Percentiles rank a stretch among this genome's conserved stretches.
Evolutionary conservation across 441 rosid genomes (phyloP).

Genomic region (Croton laevigatus): DNA sequence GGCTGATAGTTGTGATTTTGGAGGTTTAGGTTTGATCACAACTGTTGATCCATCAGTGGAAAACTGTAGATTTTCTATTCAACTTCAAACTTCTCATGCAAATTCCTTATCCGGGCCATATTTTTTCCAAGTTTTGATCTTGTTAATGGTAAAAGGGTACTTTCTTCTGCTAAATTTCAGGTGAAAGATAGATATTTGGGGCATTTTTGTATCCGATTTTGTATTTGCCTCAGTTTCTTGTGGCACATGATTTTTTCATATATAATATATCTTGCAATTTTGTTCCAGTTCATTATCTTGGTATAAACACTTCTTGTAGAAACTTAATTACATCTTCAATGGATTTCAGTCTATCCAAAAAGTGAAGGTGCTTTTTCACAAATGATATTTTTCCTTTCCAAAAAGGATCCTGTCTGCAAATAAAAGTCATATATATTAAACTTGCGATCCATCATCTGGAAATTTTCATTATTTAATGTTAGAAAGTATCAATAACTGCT

Average conservation of each 20-base stretch:
- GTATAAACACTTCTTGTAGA: no score
- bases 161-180: conserved; percentile 10
- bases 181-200: conserved; percentile 6
- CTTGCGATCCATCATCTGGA: no score
- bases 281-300: no score
- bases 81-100: conserved; percentile 52
- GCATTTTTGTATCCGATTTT: conserved; percentile 1
- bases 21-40: conserved; percentile 79
- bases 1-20: conserved; percentile 68
- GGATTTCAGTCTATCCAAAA: no score
- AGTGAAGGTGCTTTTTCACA: no score
- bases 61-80: conserved; percentile 56
- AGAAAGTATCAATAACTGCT: no score
- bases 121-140: conserved; percentile 22
- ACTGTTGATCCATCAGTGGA: conserved; percentile 70
- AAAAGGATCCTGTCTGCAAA: no score
- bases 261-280: no score
- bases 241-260: not conserved
- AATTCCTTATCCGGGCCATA: conserved; percentile 8
- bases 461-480: no score
- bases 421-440: no score
- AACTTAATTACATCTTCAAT: no score
- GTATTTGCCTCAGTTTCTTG: not conserved
- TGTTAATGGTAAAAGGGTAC: conserved; percentile 18
- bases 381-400: no score